Percentiles rank a stretch among this genome's conserved stretches.
Conservation (phyloP, 768 basidiomycete genomes). For the Coprinellus aureogranulatus region DNA sequence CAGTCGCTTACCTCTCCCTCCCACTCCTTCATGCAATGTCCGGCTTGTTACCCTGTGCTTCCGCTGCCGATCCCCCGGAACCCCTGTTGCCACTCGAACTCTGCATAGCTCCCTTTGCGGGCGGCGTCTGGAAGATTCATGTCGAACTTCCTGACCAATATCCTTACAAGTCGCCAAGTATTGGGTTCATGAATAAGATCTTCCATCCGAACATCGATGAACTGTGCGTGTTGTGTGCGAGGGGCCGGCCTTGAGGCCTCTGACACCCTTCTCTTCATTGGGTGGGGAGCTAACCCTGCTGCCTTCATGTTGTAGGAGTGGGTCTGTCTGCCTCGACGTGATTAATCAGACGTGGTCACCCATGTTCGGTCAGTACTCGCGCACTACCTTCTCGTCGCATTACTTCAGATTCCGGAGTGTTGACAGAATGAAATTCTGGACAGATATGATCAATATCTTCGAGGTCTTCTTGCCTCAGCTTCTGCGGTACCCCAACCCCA, state of each 20-base stretch:
- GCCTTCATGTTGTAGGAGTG: slow-evolving; percentile 57
- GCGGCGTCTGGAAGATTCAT: slow-evolving; percentile 99
- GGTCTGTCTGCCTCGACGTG: slow-evolving; percentile 96
- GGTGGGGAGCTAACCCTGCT: slow-evolving; percentile 4
- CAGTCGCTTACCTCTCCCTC: background rate
- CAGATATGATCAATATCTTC: slow-evolving; percentile 99
- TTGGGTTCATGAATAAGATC: slow-evolving; percentile 99
- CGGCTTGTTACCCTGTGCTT: background rate
- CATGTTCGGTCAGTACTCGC: slow-evolving; percentile 82
- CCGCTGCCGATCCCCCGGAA: too few species aligned
- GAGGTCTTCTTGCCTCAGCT: slow-evolving; percentile 98
- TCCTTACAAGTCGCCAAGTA: slow-evolving; percentile 97
- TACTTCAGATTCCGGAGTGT: background rate
- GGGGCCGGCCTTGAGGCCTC: too few species aligned
- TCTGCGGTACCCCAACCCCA: slow-evolving; percentile 95
- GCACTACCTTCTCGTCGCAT: background rate
- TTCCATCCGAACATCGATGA: slow-evolving; percentile 99
- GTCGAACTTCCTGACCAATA: slow-evolving; percentile 98
- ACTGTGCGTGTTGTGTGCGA: slow-evolving; percentile 56
- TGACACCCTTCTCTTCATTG: background rate
- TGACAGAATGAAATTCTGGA: background rate
- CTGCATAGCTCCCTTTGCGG: slow-evolving; percentile 84
- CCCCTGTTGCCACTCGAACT: too few species aligned
- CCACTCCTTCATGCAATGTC: background rate
- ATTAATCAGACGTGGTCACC: slow-evolving; percentile 99